Conservation (phyloP, 2,329 filamentous ascomycete species). For the Anthostomella pinea region DNA sequence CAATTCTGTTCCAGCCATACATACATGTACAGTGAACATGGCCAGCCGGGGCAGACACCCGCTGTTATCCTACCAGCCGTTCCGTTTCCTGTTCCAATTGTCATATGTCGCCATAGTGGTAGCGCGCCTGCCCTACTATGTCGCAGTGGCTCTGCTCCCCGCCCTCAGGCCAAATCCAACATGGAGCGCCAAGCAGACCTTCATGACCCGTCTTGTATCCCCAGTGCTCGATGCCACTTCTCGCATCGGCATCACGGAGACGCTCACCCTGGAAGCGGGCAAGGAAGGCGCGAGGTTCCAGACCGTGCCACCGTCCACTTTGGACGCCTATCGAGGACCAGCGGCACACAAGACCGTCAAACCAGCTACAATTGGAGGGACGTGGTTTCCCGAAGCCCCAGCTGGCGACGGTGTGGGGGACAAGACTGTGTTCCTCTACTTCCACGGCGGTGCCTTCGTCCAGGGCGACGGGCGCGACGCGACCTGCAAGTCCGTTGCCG, state of each 20-base stretch:
- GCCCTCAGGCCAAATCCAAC: conserved; percentile 2
- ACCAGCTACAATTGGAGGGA: conserved; percentile 25
- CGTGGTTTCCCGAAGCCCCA: conserved; percentile 22
- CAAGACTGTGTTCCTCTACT: conserved; percentile 18
- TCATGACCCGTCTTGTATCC: conserved; percentile 11
- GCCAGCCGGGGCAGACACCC: too few relatives aligned
- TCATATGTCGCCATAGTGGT: conserved; percentile 5
- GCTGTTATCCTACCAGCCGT: conserved; percentile 3
- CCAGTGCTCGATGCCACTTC: conserved; percentile 8
- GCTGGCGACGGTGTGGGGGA: not conserved
- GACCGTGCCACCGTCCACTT: conserved; percentile 6
- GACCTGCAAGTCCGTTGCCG: conserved; percentile 7
- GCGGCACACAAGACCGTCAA: conserved; percentile 9
- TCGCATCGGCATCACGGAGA: conserved; percentile 12
- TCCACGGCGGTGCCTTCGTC: conserved; percentile 27
- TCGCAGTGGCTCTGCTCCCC: not conserved
- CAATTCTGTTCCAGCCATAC: too few relatives aligned
- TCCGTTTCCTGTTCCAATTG: conserved; percentile 4
- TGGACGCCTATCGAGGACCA: conserved; percentile 16
- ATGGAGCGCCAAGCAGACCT: conserved; percentile 16
- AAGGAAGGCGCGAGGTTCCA: conserved; percentile 17
- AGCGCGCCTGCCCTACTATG: conserved; percentile 2
- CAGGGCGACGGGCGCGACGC: conserved; percentile 22
- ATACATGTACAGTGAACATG: too few relatives aligned
- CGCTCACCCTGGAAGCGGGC: conserved; percentile 9